Evolutionary conservation across 208 protist genomes (phyloP).

Genomic region (Wallacemonas collosoma): DNA sequence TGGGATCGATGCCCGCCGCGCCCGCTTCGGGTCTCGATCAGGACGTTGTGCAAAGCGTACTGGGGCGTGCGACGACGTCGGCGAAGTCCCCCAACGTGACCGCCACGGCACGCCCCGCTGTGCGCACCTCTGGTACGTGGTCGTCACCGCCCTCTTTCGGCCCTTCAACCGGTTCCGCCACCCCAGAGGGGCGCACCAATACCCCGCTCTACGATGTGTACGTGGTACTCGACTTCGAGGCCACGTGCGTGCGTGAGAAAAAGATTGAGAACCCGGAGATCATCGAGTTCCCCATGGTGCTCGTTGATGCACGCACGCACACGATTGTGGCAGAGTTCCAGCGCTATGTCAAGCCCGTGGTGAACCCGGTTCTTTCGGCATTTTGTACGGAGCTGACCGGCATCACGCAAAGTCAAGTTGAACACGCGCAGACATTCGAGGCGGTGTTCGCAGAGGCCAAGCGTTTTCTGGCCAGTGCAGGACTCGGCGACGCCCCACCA

Average conservation of each 20-base stretch:
- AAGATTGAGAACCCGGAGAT: conserved; percentile 63
- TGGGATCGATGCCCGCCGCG: conserved; percentile 19
- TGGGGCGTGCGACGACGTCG: neutral
- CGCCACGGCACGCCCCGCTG: too few relatives aligned
- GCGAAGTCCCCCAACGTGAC: too few relatives aligned
- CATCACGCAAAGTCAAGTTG: conserved; percentile 76
- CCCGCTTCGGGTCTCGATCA: conserved; percentile 22
- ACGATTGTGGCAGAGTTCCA: conserved; percentile 78
- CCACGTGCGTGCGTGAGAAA: conserved; percentile 77
- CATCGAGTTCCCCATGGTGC: conserved; percentile 90
- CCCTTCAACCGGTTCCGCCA: too few relatives aligned
- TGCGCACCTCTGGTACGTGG: too few relatives aligned
- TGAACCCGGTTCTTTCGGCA: conserved; percentile 47
- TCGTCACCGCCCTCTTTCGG: too few relatives aligned
- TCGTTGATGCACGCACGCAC: conserved; percentile 59
- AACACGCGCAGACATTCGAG: conserved; percentile 57
- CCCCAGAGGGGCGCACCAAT: too few relatives aligned
- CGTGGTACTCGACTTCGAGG: conserved; percentile 95
- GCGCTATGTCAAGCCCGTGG: conserved; percentile 84
- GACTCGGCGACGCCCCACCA: conserved; percentile 52
- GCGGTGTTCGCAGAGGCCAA: conserved; percentile 62
- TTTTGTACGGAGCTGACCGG: conserved; percentile 91
- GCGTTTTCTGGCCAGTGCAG: conserved; percentile 46
- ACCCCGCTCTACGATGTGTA: conserved; percentile 54
- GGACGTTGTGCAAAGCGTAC: conserved; percentile 15